These are phyloP conservation scores for Penicillium malachiteum DNA, from an alignment of 495 filamentous ascomycete genomes.

Conservation along the genomic window DNA sequence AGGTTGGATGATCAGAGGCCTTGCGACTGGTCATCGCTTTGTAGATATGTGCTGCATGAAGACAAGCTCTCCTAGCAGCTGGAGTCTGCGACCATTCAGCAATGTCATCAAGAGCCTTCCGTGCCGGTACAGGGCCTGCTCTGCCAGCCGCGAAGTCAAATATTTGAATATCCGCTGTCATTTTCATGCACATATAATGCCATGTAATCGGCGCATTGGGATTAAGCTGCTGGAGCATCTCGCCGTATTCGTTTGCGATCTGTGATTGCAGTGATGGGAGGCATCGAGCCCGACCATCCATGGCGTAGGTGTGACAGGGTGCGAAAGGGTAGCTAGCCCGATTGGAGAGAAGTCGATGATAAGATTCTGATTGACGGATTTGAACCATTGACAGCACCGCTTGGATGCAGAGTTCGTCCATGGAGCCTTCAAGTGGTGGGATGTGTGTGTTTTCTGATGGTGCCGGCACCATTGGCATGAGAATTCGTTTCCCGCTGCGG, in stretches of 20 bases:
- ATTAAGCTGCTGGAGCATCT: constrained; percentile 41
- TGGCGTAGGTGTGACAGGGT: constrained; percentile 46
- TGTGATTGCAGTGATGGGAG: constrained; percentile 41
- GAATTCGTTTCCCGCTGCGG: constrained; percentile 35
- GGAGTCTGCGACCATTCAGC: constrained; percentile 52
- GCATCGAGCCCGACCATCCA: constrained; percentile 43
- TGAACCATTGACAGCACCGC: constrained; percentile 42
- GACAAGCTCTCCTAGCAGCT: constrained; percentile 45
- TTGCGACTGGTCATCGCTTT: constrained; percentile 50
- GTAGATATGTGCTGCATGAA: constrained; percentile 54
- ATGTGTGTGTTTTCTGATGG: constrained; percentile 40
- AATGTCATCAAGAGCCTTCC: constrained; percentile 50
- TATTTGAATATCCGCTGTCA: constrained; percentile 50
- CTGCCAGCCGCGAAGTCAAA: constrained; percentile 53
- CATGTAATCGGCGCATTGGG: constrained; percentile 49
- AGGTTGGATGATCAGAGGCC: constrained; percentile 48
- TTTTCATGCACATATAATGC: constrained; percentile 55
- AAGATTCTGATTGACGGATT: constrained; percentile 44
- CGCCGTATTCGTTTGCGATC: constrained; percentile 38
- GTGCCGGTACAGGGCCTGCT: constrained; percentile 42
- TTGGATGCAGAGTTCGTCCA: constrained; percentile 42
- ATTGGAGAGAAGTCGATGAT: constrained; percentile 46
- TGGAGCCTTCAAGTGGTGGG: constrained; percentile 32
- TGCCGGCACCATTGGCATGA: constrained; percentile 40
- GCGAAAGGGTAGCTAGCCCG: constrained; percentile 42